phyloP scores from a whole-genome alignment of 495 filamentous ascomycete genomes.

The Aspergillus coremiiformis region DNA sequence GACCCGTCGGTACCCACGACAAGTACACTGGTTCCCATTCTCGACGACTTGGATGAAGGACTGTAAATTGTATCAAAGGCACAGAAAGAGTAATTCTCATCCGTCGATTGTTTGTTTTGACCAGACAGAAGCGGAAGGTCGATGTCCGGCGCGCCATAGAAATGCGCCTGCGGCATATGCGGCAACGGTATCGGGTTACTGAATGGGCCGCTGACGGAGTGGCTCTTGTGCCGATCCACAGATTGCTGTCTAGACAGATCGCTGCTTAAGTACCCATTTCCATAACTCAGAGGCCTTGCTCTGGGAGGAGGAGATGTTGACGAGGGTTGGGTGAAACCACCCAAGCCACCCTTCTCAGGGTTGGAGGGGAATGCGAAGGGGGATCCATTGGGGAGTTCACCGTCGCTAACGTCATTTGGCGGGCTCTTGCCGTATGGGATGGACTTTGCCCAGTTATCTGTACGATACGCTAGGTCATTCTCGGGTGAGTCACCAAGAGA shows the following conservation, averaged over 20 bases:
- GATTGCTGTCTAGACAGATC: conserved; percentile 36
- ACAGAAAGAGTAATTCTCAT: conserved; percentile 66
- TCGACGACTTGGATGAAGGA: conserved; percentile 36
- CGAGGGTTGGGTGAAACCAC: conserved; percentile 44
- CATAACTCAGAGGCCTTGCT: conserved; percentile 40
- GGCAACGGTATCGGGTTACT: conserved; percentile 59
- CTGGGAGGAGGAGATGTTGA: conserved; percentile 41
- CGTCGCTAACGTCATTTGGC: conserved; percentile 37
- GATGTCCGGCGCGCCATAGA: conserved; percentile 51
- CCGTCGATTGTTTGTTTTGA: conserved; percentile 26
- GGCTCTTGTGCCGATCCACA: conserved; percentile 34
- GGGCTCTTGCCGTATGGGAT: conserved; percentile 46
- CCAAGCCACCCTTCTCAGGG: conserved; percentile 40
- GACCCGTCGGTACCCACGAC: conserved; percentile 69
- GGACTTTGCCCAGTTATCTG: conserved; percentile 43
- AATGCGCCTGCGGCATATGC: conserved; percentile 73
- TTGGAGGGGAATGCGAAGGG: conserved; percentile 35
- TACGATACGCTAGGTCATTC: conserved; percentile 31
- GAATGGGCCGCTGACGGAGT: conserved; percentile 38
- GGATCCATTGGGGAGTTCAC: conserved; percentile 36
- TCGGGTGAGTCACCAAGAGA: conserved; percentile 26
- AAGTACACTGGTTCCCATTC: conserved; percentile 58
- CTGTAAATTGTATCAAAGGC: conserved; percentile 65
- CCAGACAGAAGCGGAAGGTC: conserved; percentile 31
- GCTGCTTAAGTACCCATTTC: conserved; percentile 33